These are phyloP conservation scores for Penicillium roqueforti DNA, from an alignment of 495 filamentous ascomycete genomes.

Conservation along the genomic window DNA sequence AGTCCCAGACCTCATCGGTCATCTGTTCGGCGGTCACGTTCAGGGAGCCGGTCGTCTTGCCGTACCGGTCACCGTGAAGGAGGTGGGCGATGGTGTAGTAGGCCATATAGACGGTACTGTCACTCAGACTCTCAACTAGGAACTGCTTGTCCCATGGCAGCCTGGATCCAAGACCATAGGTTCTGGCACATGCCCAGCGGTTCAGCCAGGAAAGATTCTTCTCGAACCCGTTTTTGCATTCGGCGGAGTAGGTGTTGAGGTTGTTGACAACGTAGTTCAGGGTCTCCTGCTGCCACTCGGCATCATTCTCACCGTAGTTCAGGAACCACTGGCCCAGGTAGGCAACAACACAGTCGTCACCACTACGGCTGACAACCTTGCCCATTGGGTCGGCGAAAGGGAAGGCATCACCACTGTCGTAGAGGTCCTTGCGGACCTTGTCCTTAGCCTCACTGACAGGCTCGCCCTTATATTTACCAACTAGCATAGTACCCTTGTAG, in stretches of 20 bases:
- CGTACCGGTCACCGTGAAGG: slow-evolving; percentile 78
- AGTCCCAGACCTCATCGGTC: slow-evolving; percentile 96
- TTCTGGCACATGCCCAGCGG: slow-evolving; percentile 91
- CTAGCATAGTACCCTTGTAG: slow-evolving; percentile 89
- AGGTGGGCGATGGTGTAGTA: slow-evolving; percentile 94
- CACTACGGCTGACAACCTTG: slow-evolving; percentile 77
- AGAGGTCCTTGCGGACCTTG: slow-evolving; percentile 74
- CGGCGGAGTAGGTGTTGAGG: slow-evolving; percentile 72
- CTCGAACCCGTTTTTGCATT: slow-evolving; percentile 80
- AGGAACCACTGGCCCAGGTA: slow-evolving; percentile 96
- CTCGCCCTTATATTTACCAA: slow-evolving; percentile 85
- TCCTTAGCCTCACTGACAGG: slow-evolving; percentile 81
- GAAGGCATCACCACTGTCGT: slow-evolving; percentile 78
- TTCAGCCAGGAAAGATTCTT: slow-evolving; percentile 84
- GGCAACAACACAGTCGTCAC: slow-evolving; percentile 87
- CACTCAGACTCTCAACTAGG: slow-evolving; percentile 87
- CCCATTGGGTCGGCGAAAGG: slow-evolving; percentile 91
- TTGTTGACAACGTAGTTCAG: slow-evolving; percentile 68
- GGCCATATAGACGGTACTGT: slow-evolving; percentile 92
- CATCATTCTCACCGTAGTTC: slow-evolving; percentile 84
- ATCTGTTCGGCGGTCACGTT: slow-evolving; percentile 78
- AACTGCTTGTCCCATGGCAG: slow-evolving; percentile 92
- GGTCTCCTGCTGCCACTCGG: slow-evolving; percentile 70
- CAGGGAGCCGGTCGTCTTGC: slow-evolving; percentile 61
- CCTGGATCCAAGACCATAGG: slow-evolving; percentile 89